These are phyloP conservation scores for Saturnispora silvae DNA, from an alignment of 805 yeast species.

Conservation along the genomic window DNA sequence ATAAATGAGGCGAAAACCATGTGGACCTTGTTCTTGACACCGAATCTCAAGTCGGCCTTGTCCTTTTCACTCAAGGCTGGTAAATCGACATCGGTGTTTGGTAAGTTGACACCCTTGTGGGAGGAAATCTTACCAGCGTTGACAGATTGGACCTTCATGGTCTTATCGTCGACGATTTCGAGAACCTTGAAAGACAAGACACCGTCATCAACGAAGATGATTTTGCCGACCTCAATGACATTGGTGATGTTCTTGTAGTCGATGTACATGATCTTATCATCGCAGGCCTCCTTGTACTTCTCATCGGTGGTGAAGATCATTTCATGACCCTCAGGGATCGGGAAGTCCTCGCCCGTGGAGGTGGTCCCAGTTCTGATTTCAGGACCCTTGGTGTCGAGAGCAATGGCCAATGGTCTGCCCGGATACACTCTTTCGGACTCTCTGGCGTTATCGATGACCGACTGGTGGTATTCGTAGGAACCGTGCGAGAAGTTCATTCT, in stretches of 20 bases:
- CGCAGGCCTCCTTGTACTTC: constrained; percentile 56
- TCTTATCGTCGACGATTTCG: constrained; percentile 68
- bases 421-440: constrained; percentile 81
- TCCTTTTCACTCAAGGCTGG: constrained; percentile 98
- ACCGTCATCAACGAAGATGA: constrained; percentile 96
- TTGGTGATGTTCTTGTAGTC: constrained; percentile 96
- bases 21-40: constrained; percentile 96
- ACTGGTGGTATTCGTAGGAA: constrained; percentile 93
- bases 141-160: constrained; percentile 78
- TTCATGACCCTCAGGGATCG: constrained; percentile 77
- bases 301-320: constrained; percentile 92
- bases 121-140: constrained; percentile 94
- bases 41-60: constrained; percentile 81
- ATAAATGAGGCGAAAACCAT: constrained; percentile 98
- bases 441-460: constrained; percentile 93
- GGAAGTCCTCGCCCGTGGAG: constrained; percentile 63
- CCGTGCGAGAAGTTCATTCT: constrained; percentile 99
- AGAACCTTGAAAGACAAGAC: constrained; percentile 89
- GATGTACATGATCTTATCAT: constrained; percentile 74
- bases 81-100: constrained; percentile 97
- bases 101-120: constrained; percentile 98
- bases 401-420: constrained; percentile 97
- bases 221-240: constrained; percentile 79
- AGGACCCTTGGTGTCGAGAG: constrained; percentile 98
- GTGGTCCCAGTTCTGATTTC: constrained; percentile 99